Base-by-base conservation (phyloP, 2,329 filamentous ascomycete genomes). In the Colletotrichum trifolii region DNA sequence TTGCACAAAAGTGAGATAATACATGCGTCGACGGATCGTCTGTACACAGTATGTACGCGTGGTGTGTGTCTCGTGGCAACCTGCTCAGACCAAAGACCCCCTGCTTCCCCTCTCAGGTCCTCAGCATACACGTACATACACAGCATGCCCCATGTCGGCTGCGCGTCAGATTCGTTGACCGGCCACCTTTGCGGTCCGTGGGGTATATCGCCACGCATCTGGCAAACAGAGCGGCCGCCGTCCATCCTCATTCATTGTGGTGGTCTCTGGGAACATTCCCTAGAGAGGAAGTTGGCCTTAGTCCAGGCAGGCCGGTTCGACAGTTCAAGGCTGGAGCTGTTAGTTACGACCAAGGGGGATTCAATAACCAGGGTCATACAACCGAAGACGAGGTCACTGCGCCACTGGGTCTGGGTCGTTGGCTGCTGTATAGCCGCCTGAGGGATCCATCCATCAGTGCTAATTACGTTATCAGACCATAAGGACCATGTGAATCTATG, bases 91-190 rank as follows among this genome's bases (percentile, higher is more conserved):
- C 10, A 35, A 48, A 25, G 25, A 45, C 33, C 25, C 9, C 35
- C 40, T 33, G 33, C 12, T 42, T 48, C 45, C 57, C 34, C 56
- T 36, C 56, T 46, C 46, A 33, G 35, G 52, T 53, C 36, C 35
- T 53, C 39, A 43, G 25, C 25, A 25, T 25, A 25, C 25, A 25
- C 25, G 17, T 25, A 35, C 42, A 45, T 38, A 15, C 40, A 17
- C 17, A 17, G 17, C 17, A 17, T 17, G 17, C 52, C 39, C 57
- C 49, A 17, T 34, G 34, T 49, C 12, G 46, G 15, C 59, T 55
- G 39, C 56, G 50, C 49, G 61, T 60, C 61, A 55, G 45, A 49
- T 54, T 64, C 42, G 48, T 46, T 47, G 47, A 33, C 5, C 36
- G 34, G 25, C n/a, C 48, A 36, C 35, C 25, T 63, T 58, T 45